Conservation (phyloP, 495 filamentous ascomycete species). For the Aspergillus asperescens region DNA sequence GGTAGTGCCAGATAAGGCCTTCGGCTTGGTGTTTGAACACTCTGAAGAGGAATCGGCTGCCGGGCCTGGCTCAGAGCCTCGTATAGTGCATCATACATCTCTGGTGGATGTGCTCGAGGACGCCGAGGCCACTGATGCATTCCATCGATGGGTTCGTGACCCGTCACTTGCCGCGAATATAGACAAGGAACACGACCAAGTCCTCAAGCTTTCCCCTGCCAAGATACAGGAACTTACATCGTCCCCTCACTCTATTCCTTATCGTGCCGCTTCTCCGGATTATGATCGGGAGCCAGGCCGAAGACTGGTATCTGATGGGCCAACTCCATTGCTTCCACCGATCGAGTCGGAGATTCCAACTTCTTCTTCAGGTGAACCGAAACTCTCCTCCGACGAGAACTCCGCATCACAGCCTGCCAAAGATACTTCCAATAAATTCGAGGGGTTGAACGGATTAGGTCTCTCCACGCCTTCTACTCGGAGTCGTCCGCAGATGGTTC, state of each 20-base stretch:
- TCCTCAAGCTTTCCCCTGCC: constrained; percentile 48
- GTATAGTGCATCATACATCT: constrained; percentile 13
- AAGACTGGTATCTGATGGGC: constrained; percentile 25
- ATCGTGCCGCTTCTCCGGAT: constrained; percentile 27
- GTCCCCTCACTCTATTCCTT: constrained; percentile 49
- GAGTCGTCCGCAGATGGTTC: constrained; percentile 31
- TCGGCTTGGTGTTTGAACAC: constrained; percentile 21
- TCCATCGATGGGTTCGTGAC: constrained; percentile 14
- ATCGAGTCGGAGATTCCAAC: constrained; percentile 15
- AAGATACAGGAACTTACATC: constrained; percentile 54
- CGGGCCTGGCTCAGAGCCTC: neutral
- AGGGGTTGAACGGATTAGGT: constrained; percentile 23
- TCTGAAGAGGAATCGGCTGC: constrained; percentile 3
- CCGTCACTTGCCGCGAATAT: constrained; percentile 14
- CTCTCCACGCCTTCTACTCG: constrained; percentile 21
- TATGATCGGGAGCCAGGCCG: constrained; percentile 14
- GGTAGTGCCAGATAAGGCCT: constrained; percentile 16
- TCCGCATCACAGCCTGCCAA: constrained; percentile 24
- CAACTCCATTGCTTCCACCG: constrained; percentile 6
- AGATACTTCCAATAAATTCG: constrained; percentile 18
- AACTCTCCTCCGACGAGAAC: constrained; percentile 11
- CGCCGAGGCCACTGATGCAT: constrained; percentile 9
- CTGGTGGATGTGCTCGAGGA: constrained; percentile 22
- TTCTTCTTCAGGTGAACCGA: constrained; percentile 18
- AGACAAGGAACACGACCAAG: constrained; percentile 34